phyloP scores from a whole-genome alignment of 1,284 basidiomycete species.

The Sanghuangporus sanghuang region DNA sequence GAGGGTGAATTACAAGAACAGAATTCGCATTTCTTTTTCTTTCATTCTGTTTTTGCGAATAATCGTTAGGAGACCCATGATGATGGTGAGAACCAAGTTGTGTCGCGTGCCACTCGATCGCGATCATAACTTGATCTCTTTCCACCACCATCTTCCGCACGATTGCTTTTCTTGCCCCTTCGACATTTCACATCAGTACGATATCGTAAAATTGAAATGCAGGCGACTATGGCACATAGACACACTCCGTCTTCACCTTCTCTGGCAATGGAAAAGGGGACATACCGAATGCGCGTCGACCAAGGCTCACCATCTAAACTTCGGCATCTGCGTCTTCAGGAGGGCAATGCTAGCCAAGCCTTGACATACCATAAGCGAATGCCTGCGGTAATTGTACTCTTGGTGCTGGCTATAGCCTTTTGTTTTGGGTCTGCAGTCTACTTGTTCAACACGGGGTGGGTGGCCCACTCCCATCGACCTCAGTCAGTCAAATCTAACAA shows the following conservation, averaged over 20 bases:
- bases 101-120: not conserved
- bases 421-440: conserved; percentile 61
- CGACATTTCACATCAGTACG: too few species aligned
- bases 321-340: not conserved
- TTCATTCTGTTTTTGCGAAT: conserved; percentile 95
- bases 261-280: conserved; percentile 54
- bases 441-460: conserved; percentile 59
- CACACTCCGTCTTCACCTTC: conserved; percentile 44
- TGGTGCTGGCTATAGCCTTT: conserved; percentile 42
- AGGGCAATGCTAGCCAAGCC: conserved; percentile 11
- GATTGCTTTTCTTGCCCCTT: not conserved
- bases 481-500: conserved; percentile 3
- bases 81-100: not conserved
- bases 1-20: conserved; percentile 71
- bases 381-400: conserved; percentile 37
- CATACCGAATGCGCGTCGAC: conserved; percentile 51
- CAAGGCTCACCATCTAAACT: conserved; percentile 19
- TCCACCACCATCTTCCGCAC: not conserved
- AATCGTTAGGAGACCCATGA: conserved; percentile 91
- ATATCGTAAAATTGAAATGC: not conserved
- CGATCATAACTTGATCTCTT: not conserved
- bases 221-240: not conserved
- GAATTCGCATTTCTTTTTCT: conserved; percentile 92
- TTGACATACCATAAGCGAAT: conserved; percentile 24
- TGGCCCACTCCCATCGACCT: conserved; percentile 22